A percentile compares a stretch with the other conserved stretches of the same genome.
Conservation (phyloP, 495 filamentous ascomycete genomes). For the Aspergillus indologenus region DNA sequence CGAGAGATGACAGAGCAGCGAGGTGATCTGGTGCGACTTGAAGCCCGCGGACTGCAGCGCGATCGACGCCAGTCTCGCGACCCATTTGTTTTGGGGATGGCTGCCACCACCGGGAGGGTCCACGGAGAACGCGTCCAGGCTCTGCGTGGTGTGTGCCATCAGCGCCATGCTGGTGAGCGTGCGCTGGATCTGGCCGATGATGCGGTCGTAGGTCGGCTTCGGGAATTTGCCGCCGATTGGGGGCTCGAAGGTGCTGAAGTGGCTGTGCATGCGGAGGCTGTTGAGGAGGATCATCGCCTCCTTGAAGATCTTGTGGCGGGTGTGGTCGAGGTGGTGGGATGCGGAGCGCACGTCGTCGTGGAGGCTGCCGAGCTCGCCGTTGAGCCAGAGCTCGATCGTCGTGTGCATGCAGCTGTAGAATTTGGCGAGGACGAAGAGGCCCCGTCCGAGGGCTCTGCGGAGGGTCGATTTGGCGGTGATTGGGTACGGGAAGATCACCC, state of each 20-base stretch:
- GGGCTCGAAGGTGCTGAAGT: conserved; percentile 36
- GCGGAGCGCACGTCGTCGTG: conserved; percentile 24
- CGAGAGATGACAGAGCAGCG: conserved; percentile 64
- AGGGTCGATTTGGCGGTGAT: conserved; percentile 67
- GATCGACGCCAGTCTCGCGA: conserved; percentile 26
- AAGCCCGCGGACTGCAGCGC: conserved; percentile 38
- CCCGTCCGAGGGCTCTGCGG: conserved; percentile 59
- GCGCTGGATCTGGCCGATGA: conserved; percentile 34
- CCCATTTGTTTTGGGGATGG: conserved; percentile 20
- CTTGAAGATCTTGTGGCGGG: conserved; percentile 30
- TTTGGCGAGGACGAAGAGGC: conserved; percentile 68
- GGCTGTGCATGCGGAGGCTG: conserved; percentile 31
- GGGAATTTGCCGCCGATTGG: conserved; percentile 39
- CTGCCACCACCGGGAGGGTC: conserved; percentile 13
- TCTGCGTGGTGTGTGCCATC: conserved; percentile 52
- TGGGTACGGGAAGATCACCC: conserved; percentile 74
- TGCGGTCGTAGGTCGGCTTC: conserved; percentile 30
- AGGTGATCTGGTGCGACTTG: conserved; percentile 61
- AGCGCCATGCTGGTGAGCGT: conserved; percentile 65
- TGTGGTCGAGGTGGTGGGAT: conserved; percentile 18
- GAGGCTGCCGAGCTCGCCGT: conserved; percentile 54
- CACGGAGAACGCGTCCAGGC: conserved; percentile 22
- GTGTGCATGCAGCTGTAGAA: conserved; percentile 68
- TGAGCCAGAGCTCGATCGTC: conserved; percentile 58
- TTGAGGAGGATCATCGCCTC: conserved; percentile 35